phyloP scores from a whole-genome alignment of 495 filamentous ascomycete species.

The Hypoxylon rickii region DNA sequence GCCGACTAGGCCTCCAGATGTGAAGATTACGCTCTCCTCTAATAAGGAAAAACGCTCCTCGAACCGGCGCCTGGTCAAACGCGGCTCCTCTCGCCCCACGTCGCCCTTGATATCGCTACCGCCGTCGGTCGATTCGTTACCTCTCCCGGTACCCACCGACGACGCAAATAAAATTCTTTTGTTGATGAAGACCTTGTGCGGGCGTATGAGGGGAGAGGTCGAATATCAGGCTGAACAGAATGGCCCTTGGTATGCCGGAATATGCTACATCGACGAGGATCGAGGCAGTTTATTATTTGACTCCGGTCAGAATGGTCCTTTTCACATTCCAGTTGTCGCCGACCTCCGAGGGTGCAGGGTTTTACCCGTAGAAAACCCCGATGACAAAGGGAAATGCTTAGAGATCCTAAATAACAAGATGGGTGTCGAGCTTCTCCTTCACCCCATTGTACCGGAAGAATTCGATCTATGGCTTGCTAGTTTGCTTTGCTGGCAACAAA shows the following conservation, averaged over 20 bases:
- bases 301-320: conserved; percentile 53
- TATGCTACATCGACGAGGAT: conserved; percentile 70
- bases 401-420: conserved; percentile 75
- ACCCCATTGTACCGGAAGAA: conserved; percentile 73
- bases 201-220: conserved; percentile 70
- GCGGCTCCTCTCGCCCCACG: conserved; percentile 51
- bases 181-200: conserved; percentile 70
- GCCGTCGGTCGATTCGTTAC: conserved; percentile 59
- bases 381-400: conserved; percentile 71
- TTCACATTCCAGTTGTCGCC: conserved; percentile 62
- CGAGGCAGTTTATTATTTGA: conserved; percentile 68
- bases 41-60: conserved; percentile 50
- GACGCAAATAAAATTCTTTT: conserved; percentile 67
- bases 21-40: conserved; percentile 40
- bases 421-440: conserved; percentile 71
- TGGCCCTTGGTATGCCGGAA: conserved; percentile 62
- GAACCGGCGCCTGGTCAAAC: conserved; percentile 53
- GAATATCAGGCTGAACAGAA: conserved; percentile 63
- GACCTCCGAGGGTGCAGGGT: conserved; percentile 90
- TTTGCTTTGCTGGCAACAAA: conserved; percentile 90
- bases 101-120: conserved; percentile 52
- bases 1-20: conserved; percentile 42
- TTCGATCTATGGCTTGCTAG: conserved; percentile 93
- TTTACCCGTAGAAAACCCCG: conserved; percentile 64
- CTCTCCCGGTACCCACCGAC: conserved; percentile 59